Evolutionary conservation across 2,329 filamentous ascomycete genomes (phyloP).

Genomic region (Passalora sequoiae): DNA sequence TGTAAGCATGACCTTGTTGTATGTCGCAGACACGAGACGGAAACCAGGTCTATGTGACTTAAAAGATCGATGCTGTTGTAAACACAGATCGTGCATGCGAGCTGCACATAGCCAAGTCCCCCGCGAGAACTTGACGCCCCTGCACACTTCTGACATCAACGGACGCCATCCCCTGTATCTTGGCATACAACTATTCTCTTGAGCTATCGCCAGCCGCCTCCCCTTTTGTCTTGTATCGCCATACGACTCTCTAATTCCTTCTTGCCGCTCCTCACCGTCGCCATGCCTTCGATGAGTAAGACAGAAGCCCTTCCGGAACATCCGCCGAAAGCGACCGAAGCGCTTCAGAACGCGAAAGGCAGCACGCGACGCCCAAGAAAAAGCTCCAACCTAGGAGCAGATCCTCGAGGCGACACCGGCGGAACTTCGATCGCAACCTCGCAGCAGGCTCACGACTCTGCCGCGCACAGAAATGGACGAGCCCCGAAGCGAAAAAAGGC

Average conservation of each 20-base stretch:
- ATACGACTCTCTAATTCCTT: conserved; percentile 1
- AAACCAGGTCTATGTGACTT: no score
- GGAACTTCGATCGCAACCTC: conserved; percentile 47
- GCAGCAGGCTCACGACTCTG: conserved; percentile 17
- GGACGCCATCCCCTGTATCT: background rate
- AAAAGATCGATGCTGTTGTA: no score
- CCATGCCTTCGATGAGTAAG: conserved; percentile 11
- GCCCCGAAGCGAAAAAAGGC: conserved; percentile 46
- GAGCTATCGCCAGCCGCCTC: background rate
- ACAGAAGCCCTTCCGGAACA: conserved; percentile 17
- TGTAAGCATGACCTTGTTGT: no score
- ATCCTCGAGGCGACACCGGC: conserved; percentile 50
- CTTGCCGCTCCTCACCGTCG: conserved; percentile 19
- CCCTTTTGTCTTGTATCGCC: background rate
- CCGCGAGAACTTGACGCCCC: no score
- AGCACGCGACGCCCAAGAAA: conserved; percentile 21
- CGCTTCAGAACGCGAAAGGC: conserved; percentile 3
- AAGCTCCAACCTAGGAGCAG: conserved; percentile 44
- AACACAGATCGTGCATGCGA: no score
- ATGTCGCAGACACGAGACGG: background rate
- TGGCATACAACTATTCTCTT: background rate
- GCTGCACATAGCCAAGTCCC: no score
- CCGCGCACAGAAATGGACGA: conserved; percentile 23
- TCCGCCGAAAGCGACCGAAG: background rate
- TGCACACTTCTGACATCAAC: background rate